phyloP scores from a whole-genome alignment of 805 yeast genomes.

The Tetrapisispora nanseiensis region DNA sequence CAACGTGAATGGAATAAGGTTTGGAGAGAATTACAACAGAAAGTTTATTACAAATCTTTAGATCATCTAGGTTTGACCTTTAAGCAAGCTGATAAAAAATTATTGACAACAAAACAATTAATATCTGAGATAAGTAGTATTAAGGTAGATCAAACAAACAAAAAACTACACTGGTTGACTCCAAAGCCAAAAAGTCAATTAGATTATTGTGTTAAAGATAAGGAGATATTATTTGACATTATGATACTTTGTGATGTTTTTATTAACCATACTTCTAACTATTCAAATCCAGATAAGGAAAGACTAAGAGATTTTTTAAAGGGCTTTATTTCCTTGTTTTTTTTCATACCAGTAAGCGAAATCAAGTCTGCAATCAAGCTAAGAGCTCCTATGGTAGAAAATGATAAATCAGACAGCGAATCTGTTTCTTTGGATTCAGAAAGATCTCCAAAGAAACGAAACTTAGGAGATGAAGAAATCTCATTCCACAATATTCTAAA shows the following conservation, averaged over 20 bases:
- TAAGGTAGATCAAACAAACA: constrained; percentile 82
- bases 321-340: constrained; percentile 63
- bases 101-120: constrained; percentile 79
- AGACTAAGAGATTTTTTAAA: constrained; percentile 61
- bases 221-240: constrained; percentile 64
- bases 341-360: constrained; percentile 43
- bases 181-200: constrained; percentile 77
- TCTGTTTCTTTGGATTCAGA: constrained; percentile 8
- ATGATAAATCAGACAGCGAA: constrained; percentile 12
- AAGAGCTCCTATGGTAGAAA: constrained; percentile 11
- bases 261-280: constrained; percentile 57
- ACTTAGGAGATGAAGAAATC: constrained; percentile 14
- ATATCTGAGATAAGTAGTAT: constrained; percentile 87
- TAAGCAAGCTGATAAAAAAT: constrained; percentile 91
- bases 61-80: constrained; percentile 94
- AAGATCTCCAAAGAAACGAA: constrained; percentile 25
- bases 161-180: constrained; percentile 74
- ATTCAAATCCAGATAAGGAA: constrained; percentile 74
- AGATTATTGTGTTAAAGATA: constrained; percentile 54
- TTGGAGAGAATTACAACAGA: constrained; percentile 97
- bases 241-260: constrained; percentile 56
- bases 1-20: constrained; percentile 98
- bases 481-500: constrained; percentile 18
- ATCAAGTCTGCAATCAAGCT: constrained; percentile 34
- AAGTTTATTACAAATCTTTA: constrained; percentile 82